phyloP scores from a whole-genome alignment of 305 asterid species.

The Nicotiana rustica region DNA sequence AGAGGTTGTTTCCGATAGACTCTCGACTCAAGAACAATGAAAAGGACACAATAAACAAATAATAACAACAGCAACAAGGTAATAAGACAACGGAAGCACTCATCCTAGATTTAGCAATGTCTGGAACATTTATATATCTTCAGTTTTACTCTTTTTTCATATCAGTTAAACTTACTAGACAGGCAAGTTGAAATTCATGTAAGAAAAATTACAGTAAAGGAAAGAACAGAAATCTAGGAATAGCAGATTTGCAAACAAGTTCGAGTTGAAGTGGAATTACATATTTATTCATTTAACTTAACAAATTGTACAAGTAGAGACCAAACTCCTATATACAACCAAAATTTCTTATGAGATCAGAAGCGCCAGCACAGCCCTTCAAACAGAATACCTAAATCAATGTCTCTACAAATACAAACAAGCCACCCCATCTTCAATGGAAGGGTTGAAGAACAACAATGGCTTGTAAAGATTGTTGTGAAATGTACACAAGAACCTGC shows the following conservation, averaged over 20 bases:
- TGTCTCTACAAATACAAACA: constrained; percentile 31
- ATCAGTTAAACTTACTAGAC: background rate
- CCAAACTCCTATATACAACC: constrained; percentile 15
- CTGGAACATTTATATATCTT: too few relatives aligned
- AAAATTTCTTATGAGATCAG: constrained; percentile 13
- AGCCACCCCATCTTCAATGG: constrained; percentile 28
- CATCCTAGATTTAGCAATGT: too few relatives aligned
- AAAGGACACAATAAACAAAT: too few relatives aligned
- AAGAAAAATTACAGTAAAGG: background rate
- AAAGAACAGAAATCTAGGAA: background rate
- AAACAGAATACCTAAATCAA: constrained; percentile 13
- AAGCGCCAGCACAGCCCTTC: background rate
- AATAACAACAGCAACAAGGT: too few relatives aligned
- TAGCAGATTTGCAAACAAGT: background rate
- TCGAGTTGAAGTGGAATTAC: background rate
- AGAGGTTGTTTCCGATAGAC: too few relatives aligned
- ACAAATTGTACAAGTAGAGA: background rate
- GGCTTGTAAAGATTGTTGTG: constrained; percentile 29
- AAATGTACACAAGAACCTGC: background rate
- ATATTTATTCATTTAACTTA: constrained; percentile 1
- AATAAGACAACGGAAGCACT: too few relatives aligned
- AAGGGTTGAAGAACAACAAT: constrained; percentile 30
- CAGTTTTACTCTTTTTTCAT: too few relatives aligned
- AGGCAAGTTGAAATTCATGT: background rate
- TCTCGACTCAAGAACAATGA: too few relatives aligned